Conservation (phyloP, 2,329 filamentous ascomycete species). For the Monosporascus sp. region DNA sequence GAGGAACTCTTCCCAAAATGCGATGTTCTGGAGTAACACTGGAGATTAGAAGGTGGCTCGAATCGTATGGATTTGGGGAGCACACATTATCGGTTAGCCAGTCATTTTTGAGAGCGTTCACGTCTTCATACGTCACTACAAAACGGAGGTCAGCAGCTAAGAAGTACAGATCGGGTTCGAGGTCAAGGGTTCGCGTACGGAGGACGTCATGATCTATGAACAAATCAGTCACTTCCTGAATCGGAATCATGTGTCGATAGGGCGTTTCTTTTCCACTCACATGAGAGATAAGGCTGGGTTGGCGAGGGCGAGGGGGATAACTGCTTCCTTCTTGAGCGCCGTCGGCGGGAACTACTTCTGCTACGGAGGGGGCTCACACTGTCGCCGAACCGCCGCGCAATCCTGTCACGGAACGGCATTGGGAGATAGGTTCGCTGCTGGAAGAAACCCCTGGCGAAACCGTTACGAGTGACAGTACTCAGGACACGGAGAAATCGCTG, state of each 20-base stretch:
- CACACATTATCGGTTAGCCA: constrained; percentile 94
- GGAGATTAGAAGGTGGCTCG: constrained; percentile 17
- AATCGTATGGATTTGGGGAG: constrained; percentile 10
- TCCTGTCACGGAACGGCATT: constrained; percentile 28
- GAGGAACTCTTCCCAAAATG: constrained; percentile 97
- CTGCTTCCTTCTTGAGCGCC: constrained; percentile 23
- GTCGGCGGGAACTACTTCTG: constrained; percentile 12
- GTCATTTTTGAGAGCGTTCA: constrained; percentile 82
- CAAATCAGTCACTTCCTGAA: not conserved
- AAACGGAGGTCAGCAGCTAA: constrained; percentile 9
- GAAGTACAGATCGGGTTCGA: not conserved
- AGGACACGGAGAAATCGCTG: too few species aligned
- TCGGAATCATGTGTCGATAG: not conserved
- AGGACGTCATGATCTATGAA: constrained; percentile 32
- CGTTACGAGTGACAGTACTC: too few species aligned
- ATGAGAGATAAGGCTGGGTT: constrained; percentile 38
- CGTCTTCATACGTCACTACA: constrained; percentile 79
- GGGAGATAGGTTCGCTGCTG: constrained; percentile 4
- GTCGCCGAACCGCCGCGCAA: constrained; percentile 26
- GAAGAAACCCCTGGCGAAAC: not conserved
- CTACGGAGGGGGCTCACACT: constrained; percentile 23
- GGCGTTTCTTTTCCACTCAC: constrained; percentile 26
- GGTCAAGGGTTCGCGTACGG: constrained; percentile 20
- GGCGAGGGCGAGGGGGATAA: constrained; percentile 31
- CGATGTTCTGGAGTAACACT: constrained; percentile 64